A percentile compares a stretch with the other conserved stretches of the same genome.
Conservation (phyloP, 768 basidiomycete genomes). For the Boletus pseudopeckii region DNA sequence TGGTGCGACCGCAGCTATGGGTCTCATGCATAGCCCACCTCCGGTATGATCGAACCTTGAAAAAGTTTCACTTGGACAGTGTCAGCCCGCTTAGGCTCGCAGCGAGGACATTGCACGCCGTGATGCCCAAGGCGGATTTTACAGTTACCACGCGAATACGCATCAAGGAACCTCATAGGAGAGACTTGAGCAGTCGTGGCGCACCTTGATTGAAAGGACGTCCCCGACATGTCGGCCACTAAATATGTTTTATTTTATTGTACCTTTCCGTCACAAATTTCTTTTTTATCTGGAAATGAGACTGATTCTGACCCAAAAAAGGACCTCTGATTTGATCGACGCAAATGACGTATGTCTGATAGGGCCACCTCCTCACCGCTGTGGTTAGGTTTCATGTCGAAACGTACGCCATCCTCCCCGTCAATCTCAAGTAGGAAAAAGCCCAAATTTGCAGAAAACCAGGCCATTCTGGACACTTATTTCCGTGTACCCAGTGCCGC, state of each 20-base stretch:
- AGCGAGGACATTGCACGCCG: conserved; percentile 8
- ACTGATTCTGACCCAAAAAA: conserved; percentile 18
- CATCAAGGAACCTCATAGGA: too few species aligned
- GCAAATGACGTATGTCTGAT: conserved; percentile 23
- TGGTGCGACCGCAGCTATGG: conserved; percentile 5
- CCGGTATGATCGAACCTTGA: conserved; percentile 31
- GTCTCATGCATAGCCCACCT: conserved; percentile 26
- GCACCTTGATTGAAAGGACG: too few species aligned
- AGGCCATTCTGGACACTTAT: conserved; percentile 26
- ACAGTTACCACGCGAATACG: conserved; percentile 13
- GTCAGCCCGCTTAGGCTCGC: conserved; percentile 7
- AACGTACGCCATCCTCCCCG: conserved; percentile 10
- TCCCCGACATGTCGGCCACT: not conserved
- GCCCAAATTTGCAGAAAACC: conserved; percentile 13
- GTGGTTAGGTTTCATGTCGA: conserved; percentile 18
- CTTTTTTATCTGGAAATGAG: not conserved
- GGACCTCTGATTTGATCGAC: conserved; percentile 23
- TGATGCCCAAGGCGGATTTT: conserved; percentile 15
- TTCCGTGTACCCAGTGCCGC: conserved; percentile 28
- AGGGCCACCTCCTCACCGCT: conserved; percentile 8
- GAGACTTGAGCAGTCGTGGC: too few species aligned
- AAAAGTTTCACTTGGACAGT: conserved; percentile 10
- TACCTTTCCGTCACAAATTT: conserved; percentile 1
- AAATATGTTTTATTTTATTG: not conserved
- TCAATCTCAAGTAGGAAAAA: conserved; percentile 20